Evolutionary conservation across 768 basidiomycete genomes (phyloP).

Genomic region (Floccularia luteovirens): DNA sequence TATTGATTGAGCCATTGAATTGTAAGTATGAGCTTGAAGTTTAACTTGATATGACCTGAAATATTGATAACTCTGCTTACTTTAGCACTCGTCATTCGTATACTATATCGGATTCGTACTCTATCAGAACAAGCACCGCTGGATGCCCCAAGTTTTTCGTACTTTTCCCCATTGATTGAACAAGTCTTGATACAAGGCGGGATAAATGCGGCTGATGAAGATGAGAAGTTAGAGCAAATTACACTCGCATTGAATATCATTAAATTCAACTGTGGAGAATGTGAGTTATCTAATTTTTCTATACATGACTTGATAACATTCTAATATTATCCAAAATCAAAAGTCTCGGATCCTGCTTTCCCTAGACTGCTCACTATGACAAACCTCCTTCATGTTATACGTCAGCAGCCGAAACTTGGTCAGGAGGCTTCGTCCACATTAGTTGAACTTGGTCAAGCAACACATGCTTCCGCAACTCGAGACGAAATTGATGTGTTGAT

Average conservation of each 20-base stretch:
- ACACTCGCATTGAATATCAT: conserved; percentile 65
- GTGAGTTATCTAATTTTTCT: too few species aligned
- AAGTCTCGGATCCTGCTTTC: conserved; percentile 66
- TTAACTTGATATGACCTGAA: neutral
- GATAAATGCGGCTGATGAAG: conserved; percentile 54
- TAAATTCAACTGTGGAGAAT: conserved; percentile 66
- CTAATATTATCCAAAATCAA: neutral
- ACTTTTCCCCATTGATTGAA: conserved; percentile 67
- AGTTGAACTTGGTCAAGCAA: conserved; percentile 74
- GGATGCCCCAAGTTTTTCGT: conserved; percentile 81
- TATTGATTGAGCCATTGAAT: conserved; percentile 63
- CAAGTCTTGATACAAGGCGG: conserved; percentile 67
- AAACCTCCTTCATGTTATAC: conserved; percentile 65
- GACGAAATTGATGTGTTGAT: conserved; percentile 65
- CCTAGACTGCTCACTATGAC: conserved; percentile 68
- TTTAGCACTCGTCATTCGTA: conserved; percentile 71
- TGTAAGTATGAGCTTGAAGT: conserved; percentile 27
- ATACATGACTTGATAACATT: neutral
- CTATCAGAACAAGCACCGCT: conserved; percentile 78
- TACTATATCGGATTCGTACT: conserved; percentile 77
- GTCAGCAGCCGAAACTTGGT: conserved; percentile 69
- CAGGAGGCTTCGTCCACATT: conserved; percentile 82
- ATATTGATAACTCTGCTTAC: neutral
- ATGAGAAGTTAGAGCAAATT: conserved; percentile 74
- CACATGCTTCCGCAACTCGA: conserved; percentile 51